Evolutionary conservation across 2,329 filamentous ascomycete species (phyloP).

Genomic region (Aspergillus sp.): DNA sequence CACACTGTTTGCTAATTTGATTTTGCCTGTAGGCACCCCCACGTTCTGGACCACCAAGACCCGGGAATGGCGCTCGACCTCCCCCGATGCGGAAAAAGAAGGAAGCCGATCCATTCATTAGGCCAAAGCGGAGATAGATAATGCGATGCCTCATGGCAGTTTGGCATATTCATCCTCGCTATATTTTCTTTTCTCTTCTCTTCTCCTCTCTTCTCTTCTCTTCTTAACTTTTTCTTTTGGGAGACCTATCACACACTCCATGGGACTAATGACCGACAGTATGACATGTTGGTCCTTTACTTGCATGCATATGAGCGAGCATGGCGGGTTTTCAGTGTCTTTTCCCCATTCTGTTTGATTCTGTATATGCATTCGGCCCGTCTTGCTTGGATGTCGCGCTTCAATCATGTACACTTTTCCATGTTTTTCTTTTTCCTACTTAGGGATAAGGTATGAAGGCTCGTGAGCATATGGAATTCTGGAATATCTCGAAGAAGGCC

Average conservation of each 20-base stretch:
- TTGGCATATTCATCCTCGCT: not conserved
- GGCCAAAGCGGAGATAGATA: constrained; percentile 40
- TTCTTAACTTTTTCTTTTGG: not conserved
- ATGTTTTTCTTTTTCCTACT: not conserved
- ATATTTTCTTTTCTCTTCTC: no score
- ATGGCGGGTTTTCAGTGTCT: not conserved
- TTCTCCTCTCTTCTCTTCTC: no score
- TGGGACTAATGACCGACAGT: not conserved
- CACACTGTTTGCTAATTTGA: constrained; percentile 14
- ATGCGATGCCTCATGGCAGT: constrained; percentile 3
- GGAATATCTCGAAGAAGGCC: not conserved
- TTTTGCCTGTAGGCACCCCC: constrained; percentile 21
- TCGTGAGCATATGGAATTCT: not conserved
- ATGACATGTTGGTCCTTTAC: not conserved
- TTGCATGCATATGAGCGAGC: constrained; percentile 15
- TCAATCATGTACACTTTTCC: not conserved
- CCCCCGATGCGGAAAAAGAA: constrained; percentile 43
- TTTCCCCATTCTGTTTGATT: not conserved
- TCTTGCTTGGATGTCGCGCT: not conserved
- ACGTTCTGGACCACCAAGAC: constrained; percentile 21
- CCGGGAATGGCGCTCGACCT: constrained; percentile 25
- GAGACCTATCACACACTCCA: constrained; percentile 3
- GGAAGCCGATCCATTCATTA: constrained; percentile 44
- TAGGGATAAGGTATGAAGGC: not conserved
- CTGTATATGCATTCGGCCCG: constrained; percentile 6